A percentile compares a stretch with the other conserved stretches of the same genome.
These are phyloP conservation scores for Geotrichum macrosporum DNA, from an alignment of 1,139 yeast species.

Conservation along the genomic window DNA sequence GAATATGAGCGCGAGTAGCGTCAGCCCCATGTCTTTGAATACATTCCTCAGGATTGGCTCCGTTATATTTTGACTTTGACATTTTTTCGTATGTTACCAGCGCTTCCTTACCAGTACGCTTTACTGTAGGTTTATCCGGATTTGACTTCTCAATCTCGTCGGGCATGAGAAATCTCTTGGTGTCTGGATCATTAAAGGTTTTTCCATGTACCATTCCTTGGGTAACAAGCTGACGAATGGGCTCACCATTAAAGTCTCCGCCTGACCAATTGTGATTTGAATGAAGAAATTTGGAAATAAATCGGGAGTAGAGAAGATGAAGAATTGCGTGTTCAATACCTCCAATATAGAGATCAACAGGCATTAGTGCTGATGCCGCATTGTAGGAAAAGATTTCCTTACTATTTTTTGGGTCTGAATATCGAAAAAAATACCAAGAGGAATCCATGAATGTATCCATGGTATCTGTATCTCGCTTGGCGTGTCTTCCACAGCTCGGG, in stretches of 20 bases:
- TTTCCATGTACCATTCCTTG: conserved; percentile 98
- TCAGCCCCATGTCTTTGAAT: conserved; percentile 85
- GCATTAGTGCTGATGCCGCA: conserved; percentile 57
- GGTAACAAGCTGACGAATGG: conserved; percentile 72
- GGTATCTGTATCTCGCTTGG: conserved; percentile 90
- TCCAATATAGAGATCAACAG: conserved; percentile 87
- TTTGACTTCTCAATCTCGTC: conserved; percentile 52
- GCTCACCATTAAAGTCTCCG: conserved; percentile 59
- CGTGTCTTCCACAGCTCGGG: conserved; percentile 72
- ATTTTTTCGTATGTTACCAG: conserved; percentile 71
- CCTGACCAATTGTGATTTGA: conserved; percentile 56
- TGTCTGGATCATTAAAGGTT: conserved; percentile 67
- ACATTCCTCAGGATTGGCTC: conserved; percentile 82
- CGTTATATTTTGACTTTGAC: conserved; percentile 94
- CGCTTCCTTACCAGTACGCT: conserved; percentile 51
- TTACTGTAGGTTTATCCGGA: conserved; percentile 46
- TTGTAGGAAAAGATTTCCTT: conserved; percentile 49
- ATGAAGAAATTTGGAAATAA: conserved; percentile 72
- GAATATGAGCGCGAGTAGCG: conserved; percentile 85
- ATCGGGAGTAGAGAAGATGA: conserved; percentile 80
- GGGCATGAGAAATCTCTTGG: conserved; percentile 71
- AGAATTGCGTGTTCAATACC: conserved; percentile 96
- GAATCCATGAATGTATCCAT: conserved; percentile 99
- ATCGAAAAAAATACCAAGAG: conserved; percentile 92
- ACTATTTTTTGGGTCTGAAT: conserved; percentile 64